Evolutionary conservation across 2,329 filamentous ascomycete genomes (phyloP).

Genomic region (Aotearoamyces nothofagi): DNA sequence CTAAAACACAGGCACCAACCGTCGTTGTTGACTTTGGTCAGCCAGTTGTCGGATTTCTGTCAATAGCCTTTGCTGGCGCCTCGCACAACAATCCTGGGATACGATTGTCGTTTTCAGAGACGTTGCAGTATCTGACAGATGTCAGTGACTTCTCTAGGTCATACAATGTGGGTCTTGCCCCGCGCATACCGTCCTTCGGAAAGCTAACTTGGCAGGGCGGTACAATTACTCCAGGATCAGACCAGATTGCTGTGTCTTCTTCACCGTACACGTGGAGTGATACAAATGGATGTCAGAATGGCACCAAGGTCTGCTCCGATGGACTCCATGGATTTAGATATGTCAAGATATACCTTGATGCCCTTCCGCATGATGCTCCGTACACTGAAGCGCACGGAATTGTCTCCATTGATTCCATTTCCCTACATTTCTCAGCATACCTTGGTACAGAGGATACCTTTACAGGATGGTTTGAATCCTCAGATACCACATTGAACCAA

Average conservation of each 20-base stretch:
- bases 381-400: constrained; percentile 26
- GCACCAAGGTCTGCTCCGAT: constrained; percentile 30
- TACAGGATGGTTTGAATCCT: constrained; percentile 35
- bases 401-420: constrained; percentile 27
- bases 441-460: constrained; percentile 32
- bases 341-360: constrained; percentile 30
- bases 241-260: constrained; percentile 31
- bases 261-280: constrained; percentile 29
- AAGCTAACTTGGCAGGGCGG: constrained; percentile 12
- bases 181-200: no score
- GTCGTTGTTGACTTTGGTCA: constrained; percentile 34
- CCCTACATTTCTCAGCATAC: constrained; percentile 27
- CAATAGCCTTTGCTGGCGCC: constrained; percentile 25
- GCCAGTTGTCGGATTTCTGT: constrained; percentile 28
- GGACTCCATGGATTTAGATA: constrained; percentile 38
- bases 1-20: no score
- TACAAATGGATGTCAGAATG: constrained; percentile 26
- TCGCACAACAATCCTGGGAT: constrained; percentile 21
- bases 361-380: constrained; percentile 26
- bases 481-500: constrained; percentile 30
- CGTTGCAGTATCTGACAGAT: no score
- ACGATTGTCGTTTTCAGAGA: constrained; percentile 33
- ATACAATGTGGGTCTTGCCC: no score
- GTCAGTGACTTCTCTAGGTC: no score
- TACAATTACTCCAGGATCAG: constrained; percentile 28